Evolutionary conservation across 108 stramenopile species (phyloP).

Genomic region (Aurantiochytrium sp.): DNA sequence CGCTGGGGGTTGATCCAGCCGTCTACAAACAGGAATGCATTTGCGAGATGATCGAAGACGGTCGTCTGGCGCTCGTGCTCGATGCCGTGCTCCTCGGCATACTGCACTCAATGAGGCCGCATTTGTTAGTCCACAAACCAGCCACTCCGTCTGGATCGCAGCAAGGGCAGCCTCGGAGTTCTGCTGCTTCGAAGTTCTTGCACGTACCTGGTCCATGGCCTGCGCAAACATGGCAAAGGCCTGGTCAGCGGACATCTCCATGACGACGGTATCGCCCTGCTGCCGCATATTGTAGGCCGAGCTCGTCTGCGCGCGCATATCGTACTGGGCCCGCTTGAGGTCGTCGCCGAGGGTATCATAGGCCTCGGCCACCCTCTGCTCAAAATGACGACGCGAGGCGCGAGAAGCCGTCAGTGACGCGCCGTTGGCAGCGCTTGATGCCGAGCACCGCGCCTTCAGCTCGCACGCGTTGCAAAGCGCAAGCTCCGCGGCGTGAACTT

Average conservation of each 20-base stretch:
- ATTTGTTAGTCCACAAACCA: no score
- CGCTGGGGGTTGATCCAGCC: neutral
- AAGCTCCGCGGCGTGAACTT: neutral
- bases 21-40: neutral
- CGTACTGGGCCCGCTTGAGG: neutral
- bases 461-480: neutral
- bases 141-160: no score
- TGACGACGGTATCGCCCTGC: neutral
- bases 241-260: slow-evolving; percentile 6
- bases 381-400: no score
- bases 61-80: neutral
- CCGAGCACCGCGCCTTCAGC: neutral
- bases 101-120: no score
- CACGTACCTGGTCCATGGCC: slow-evolving; percentile 19
- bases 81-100: slow-evolving; percentile 5
- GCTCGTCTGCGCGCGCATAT: neutral
- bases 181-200: no score
- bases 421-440: no score
- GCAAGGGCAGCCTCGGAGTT: no score
- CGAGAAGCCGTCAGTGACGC: no score
- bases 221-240: slow-evolving; percentile 22
- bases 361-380: neutral
- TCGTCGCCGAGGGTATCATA: neutral
- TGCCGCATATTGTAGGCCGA: neutral
- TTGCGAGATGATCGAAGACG: neutral